Conservation (phyloP, 305 asterid species). For the Fraxinus dipetala region DNA sequence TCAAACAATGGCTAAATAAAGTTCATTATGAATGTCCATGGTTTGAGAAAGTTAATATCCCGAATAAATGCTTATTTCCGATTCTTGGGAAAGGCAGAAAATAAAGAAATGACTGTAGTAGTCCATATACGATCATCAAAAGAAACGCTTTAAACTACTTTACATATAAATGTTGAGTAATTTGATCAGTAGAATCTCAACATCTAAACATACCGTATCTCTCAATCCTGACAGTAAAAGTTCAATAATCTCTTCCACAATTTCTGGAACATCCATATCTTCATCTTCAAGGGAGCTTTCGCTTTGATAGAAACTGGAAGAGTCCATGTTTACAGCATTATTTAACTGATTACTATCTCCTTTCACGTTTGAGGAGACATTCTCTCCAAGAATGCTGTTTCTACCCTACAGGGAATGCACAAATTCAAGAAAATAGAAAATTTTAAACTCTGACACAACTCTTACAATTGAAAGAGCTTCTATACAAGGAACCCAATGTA, state of each 20-base stretch:
- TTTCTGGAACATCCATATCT: conserved; percentile 90
- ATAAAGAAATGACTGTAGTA: neutral
- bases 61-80: neutral
- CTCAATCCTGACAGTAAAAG: conserved; percentile 72
- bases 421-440: conserved; percentile 13
- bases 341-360: conserved; percentile 32
- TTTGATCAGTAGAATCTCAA: conserved; percentile 32
- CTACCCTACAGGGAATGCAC: conserved; percentile 52
- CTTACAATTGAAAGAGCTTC: conserved; percentile 12
- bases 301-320: conserved; percentile 37
- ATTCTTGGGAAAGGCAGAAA: conserved; percentile 9
- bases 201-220: conserved; percentile 72
- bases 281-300: conserved; percentile 62
- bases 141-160: conserved; percentile 21
- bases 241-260: conserved; percentile 81
- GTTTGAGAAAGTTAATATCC: conserved; percentile 2
- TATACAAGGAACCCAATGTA: conserved; percentile 14
- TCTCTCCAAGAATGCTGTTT: conserved; percentile 60
- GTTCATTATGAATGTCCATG: conserved; percentile 9
- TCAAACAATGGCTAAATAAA: conserved; percentile 4
- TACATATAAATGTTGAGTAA: conserved; percentile 16
- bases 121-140: conserved; percentile 15
- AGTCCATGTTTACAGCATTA: conserved; percentile 32
- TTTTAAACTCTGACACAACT: conserved; percentile 13
- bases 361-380: conserved; percentile 34